These are phyloP conservation scores for Backusella macrospora DNA, from an alignment of 192 early-diverging fungal species.

Conservation along the genomic window DNA sequence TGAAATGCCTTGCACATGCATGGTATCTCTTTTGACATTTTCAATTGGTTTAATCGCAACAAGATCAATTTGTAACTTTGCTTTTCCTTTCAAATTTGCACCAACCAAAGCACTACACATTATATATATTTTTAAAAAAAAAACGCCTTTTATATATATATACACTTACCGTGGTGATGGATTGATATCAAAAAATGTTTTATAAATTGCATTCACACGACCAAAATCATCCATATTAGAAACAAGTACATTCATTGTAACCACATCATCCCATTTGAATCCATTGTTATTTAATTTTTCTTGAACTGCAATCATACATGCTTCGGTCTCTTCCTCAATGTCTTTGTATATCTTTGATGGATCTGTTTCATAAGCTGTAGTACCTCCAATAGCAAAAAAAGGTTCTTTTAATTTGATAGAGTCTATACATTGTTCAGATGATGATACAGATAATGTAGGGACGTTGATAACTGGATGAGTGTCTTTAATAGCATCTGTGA, in stretches of 20 bases:
- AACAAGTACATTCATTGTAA: conserved; percentile 69
- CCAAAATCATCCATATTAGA: conserved; percentile 68
- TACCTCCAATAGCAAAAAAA: conserved; percentile 44
- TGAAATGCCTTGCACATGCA: conserved; percentile 86
- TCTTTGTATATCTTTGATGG: conserved; percentile 10
- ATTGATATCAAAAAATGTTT: conserved; percentile 69
- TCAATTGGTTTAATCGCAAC: conserved; percentile 46
- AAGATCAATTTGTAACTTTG: conserved; percentile 68
- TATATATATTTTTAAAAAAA: too few relatives aligned
- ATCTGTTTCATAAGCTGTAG: conserved; percentile 43
- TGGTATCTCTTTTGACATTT: conserved; percentile 43
- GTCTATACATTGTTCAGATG: background rate
- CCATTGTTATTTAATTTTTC: conserved; percentile 25
- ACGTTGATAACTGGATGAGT: background rate
- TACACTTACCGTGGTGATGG: conserved; percentile 75
- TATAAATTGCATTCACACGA: conserved; percentile 66
- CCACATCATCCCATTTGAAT: conserved; percentile 59
- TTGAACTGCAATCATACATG: conserved; percentile 51
- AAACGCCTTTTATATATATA: too few relatives aligned
- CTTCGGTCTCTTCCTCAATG: conserved; percentile 52
- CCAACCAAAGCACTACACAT: conserved; percentile 73
- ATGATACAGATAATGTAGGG: background rate
- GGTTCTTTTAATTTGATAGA: background rate
- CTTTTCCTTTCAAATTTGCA: conserved; percentile 40
- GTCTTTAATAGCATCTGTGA: background rate